Base-by-base conservation (phyloP, 208 protist species). In the Leishmania gerbilli region DNA sequence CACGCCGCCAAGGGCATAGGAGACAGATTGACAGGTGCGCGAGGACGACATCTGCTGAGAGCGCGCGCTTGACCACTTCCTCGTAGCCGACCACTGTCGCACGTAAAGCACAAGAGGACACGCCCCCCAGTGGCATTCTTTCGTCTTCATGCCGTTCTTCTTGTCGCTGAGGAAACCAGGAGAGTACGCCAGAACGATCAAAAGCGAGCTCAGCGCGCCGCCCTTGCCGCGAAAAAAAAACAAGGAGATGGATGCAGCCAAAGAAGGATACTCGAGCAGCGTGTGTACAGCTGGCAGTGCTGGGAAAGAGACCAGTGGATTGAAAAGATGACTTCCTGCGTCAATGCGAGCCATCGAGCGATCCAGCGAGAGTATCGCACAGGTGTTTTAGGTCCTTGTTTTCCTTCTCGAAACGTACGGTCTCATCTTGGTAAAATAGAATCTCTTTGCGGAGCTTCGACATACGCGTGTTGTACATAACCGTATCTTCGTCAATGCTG, bases 381-480 rank as follows among this genome's bases (percentile, higher is more conserved):
- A 93, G 80, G 51, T 58, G 79, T 77, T 95, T 81, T 9, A 96
- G 76, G 21, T 94, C 84, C 47, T 88, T 81, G 84, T 95, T 96
- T 75, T 95, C 94, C 67, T 86, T 83, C 67, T 97, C 94, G 72
- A 97, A 82, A 19, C 76, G 85, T 1, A 84, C 72, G 71, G 85
- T 88, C 84, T 95, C 90, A 31, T 86, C 82, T 67, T 97, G 90
- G 78, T 95, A 90, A 42, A 90, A 82, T 45, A 91, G 79, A 81
- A 97, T 87, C 55, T 95, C 89, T 31, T 82, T 87, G 24, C 87
- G 84, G 55, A 95, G 78, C 67, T 91, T 85, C 45, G 87, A 88
- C 84, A 97, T 90, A 49, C 85, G 89, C 7, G 76, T 58, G 13
- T 89, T 87, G 83, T 97, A 91, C 79, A 89, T 85, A 24, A 82